These are phyloP conservation scores for Talaromyces adpressus DNA, from an alignment of 495 filamentous ascomycete species.

Conservation along the genomic window DNA sequence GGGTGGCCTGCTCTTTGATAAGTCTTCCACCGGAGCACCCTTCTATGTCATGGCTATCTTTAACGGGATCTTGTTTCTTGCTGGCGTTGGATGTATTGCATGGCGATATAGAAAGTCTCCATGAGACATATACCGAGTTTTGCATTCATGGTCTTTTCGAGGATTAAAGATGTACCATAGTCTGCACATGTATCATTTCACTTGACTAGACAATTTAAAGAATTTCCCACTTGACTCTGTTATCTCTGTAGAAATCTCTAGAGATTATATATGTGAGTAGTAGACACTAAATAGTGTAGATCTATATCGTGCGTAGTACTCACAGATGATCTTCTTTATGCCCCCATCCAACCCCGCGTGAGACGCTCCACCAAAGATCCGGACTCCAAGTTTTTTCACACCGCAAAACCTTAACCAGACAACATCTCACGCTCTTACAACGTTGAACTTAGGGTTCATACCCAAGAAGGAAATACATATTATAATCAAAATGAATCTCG, in stretches of 20 bases:
- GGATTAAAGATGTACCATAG: neutral
- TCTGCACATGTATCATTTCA: neutral
- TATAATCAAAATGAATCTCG: constrained; percentile 27
- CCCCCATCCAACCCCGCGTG: neutral
- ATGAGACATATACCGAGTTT: neutral
- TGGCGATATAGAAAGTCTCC: neutral
- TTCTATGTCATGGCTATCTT: constrained; percentile 91
- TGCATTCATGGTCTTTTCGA: neutral
- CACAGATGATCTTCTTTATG: neutral
- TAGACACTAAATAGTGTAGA: neutral
- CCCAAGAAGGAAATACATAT: neutral
- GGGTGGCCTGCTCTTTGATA: constrained; percentile 81
- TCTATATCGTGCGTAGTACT: neutral
- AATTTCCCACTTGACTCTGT: neutral
- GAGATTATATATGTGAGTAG: neutral
- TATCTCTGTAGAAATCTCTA: neutral
- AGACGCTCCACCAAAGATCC: neutral
- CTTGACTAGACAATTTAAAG: neutral
- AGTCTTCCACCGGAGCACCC: constrained; percentile 59
- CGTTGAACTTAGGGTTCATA: neutral
- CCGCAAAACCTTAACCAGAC: neutral
- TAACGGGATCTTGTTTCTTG: constrained; percentile 63
- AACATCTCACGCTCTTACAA: neutral
- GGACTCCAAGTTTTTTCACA: neutral
- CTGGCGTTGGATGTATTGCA: constrained; percentile 30